A percentile compares a stretch with the other conserved stretches of the same genome.
Conservation (phyloP, 257 asterid species). For the Verbena officinalis region DNA sequence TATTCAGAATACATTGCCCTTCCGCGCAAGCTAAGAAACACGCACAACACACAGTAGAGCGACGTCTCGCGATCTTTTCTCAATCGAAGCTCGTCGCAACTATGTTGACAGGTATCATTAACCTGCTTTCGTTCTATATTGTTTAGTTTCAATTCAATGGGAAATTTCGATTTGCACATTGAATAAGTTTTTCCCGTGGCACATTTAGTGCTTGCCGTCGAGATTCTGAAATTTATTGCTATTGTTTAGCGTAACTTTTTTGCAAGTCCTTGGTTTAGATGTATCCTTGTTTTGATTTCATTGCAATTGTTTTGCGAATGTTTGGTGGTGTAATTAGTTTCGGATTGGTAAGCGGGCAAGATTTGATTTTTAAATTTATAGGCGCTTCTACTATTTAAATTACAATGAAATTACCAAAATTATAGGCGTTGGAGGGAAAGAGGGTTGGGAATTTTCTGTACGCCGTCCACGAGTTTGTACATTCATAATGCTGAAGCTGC, state of each 20-base stretch:
- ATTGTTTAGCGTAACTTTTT: not conserved
- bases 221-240: constrained; percentile 20
- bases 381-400: not conserved
- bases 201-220: not conserved
- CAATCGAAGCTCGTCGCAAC: constrained; percentile 18
- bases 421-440: constrained; percentile 11
- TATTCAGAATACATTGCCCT: constrained; percentile 34
- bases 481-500: constrained; percentile 20
- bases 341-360: constrained; percentile 8
- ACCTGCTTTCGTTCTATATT: not conserved
- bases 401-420: not conserved
- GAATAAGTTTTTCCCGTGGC: not conserved
- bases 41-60: constrained; percentile 38
- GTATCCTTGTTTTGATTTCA: constrained; percentile 1
- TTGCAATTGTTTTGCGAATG: not conserved
- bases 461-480: not conserved
- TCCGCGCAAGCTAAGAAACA: constrained; percentile 47
- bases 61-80: constrained; percentile 27
- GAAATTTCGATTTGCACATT: constrained; percentile 14
- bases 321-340: constrained; percentile 20
- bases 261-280: constrained; percentile 5
- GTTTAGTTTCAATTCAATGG: constrained; percentile 12
- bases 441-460: not conserved
- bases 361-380: constrained; percentile 15
- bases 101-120: constrained; percentile 50